Percentiles rank a stretch among this genome's conserved stretches.
Evolutionary conservation across 2,329 filamentous ascomycete species (phyloP).

Genomic region (Talaromyces sp.): DNA sequence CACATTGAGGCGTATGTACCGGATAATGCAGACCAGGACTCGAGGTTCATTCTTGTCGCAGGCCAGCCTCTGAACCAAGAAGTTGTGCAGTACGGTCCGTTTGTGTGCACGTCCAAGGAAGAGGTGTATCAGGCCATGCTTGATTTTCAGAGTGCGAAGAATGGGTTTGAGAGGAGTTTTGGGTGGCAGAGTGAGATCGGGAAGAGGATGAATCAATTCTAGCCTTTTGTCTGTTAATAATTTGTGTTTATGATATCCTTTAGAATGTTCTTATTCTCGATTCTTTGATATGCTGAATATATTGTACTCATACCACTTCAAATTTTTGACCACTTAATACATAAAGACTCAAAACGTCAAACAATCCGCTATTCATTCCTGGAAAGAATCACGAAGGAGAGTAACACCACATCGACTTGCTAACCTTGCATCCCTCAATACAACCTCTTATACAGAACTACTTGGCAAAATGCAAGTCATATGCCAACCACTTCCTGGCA

Average conservation of each 20-base stretch:
- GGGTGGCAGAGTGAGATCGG: constrained; percentile 86
- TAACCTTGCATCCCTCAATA: neutral
- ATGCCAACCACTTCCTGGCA: constrained; percentile 90
- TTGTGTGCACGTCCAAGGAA: constrained; percentile 70
- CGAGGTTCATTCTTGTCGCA: constrained; percentile 63
- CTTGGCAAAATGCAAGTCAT: constrained; percentile 98
- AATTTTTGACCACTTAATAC: neutral
- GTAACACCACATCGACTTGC: neutral
- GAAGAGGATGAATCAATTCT: constrained; percentile 59
- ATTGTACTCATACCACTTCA: neutral
- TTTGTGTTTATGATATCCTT: constrained; percentile 4
- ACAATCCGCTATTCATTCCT: neutral
- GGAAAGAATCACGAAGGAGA: neutral
- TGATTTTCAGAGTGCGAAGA: constrained; percentile 69
- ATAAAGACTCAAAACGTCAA: neutral
- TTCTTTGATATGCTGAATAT: neutral
- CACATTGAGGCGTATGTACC: constrained; percentile 68
- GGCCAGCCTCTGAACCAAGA: constrained; percentile 77
- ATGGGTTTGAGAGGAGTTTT: constrained; percentile 76
- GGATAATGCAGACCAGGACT: constrained; percentile 57
- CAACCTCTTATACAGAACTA: constrained; percentile 44
- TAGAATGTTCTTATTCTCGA: neutral
- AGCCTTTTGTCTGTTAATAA: neutral
- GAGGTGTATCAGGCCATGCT: constrained; percentile 73
- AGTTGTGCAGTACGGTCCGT: constrained; percentile 80